Evolutionary conservation across 306 rosid genomes (phyloP).

Genomic region (Pachyrhizus erosus): DNA sequence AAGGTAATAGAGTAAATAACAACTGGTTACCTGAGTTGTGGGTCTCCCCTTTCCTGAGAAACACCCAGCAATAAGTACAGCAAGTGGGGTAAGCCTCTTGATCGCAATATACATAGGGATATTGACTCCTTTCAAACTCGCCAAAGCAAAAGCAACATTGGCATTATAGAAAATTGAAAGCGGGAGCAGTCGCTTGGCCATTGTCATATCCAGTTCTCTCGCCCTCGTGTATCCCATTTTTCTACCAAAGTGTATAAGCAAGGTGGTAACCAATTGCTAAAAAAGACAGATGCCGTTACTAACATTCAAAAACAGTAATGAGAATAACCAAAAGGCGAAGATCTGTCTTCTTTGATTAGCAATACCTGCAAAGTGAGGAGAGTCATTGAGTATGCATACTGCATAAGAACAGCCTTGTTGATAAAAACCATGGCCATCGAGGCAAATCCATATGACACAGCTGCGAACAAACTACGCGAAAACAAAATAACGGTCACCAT

Average conservation of each 20-base stretch:
- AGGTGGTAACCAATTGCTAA: conserved; percentile 81
- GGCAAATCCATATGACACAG: conserved; percentile 84
- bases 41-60: conserved; percentile 83
- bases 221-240: conserved; percentile 78
- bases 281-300: conserved; percentile 10
- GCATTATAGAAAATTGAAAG: conserved; percentile 90
- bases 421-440: conserved; percentile 99
- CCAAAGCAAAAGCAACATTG: conserved; percentile 95
- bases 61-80: conserved; percentile 82
- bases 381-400: conserved; percentile 84
- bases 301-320: conserved; percentile 11
- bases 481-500: conserved; percentile 19
- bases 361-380: conserved; percentile 90
- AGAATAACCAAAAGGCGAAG: background rate
- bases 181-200: conserved; percentile 77
- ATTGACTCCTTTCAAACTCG: conserved; percentile 96
- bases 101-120: conserved; percentile 98
- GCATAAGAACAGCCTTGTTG: conserved; percentile 95
- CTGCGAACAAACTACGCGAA: conserved; percentile 73
- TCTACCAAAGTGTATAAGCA: conserved; percentile 78
- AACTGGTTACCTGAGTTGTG: conserved; percentile 54
- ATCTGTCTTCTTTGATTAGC: background rate
- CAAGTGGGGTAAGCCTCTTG: conserved; percentile 97
- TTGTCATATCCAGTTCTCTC: conserved; percentile 65
- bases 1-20: background rate